Percentiles rank a stretch among this genome's conserved stretches.
These are phyloP conservation scores for Cryptococcus sp. DNA, from an alignment of 1,284 basidiomycete species.

Conservation along the genomic window DNA sequence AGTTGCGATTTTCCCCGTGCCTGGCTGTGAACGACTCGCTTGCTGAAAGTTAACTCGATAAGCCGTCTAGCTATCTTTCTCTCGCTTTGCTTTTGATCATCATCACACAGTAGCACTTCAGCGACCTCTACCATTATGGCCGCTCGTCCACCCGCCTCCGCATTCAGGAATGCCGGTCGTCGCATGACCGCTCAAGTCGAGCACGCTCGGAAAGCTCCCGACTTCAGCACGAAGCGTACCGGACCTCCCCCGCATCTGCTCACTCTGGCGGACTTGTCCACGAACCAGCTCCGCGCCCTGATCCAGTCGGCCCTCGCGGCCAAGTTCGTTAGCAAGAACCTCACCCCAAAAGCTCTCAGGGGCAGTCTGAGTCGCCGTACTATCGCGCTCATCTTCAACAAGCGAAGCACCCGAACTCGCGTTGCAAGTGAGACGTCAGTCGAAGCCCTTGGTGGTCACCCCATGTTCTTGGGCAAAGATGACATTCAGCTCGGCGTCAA, in stretches of 20 bases:
- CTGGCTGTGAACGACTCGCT: too few species aligned
- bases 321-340: conserved; percentile 42
- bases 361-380: conserved; percentile 71
- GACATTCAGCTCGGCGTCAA: conserved; percentile 98
- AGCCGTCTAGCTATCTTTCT: too few species aligned
- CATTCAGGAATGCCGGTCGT: not conserved
- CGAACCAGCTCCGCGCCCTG: conserved; percentile 39
- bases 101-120: too few species aligned
- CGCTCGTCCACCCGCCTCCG: too few species aligned
- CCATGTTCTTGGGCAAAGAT: conserved; percentile 84
- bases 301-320: conserved; percentile 38
- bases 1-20: too few species aligned
- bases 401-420: conserved; percentile 90
- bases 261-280: conserved; percentile 49
- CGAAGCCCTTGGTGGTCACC: conserved; percentile 76
- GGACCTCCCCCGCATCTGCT: conserved; percentile 40
- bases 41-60: too few species aligned
- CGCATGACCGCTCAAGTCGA: not conserved
- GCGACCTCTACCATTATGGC: too few species aligned
- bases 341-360: conserved; percentile 9
- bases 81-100: too few species aligned
- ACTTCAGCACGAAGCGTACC: not conserved
- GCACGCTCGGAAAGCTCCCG: not conserved
- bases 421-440: conserved; percentile 83
- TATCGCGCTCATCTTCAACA: conserved; percentile 87